phyloP scores from a whole-genome alignment of 129 eudicot genomes.

The Oenanthe sinensis region DNA sequence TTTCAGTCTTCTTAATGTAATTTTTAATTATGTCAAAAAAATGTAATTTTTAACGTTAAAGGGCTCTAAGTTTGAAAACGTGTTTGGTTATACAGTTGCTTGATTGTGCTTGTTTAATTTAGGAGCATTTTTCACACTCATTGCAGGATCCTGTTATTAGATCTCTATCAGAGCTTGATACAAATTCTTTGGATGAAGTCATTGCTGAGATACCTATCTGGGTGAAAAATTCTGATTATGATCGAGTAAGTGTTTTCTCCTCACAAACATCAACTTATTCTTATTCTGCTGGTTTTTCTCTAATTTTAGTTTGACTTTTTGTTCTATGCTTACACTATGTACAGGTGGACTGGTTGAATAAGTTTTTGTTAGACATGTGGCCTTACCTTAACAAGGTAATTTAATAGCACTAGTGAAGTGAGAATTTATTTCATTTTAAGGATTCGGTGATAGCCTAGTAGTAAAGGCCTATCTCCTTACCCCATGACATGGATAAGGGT shows the following conservation, averaged over 20 bases:
- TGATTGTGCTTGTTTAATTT: neutral
- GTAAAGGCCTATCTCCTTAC: neutral
- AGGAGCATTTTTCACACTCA: neutral
- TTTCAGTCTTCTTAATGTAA: neutral
- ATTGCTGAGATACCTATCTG: constrained; percentile 81
- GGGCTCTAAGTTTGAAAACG: neutral
- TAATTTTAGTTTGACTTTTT: neutral
- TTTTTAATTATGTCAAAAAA: no score
- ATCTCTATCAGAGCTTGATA: constrained; percentile 62
- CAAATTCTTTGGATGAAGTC: constrained; percentile 34
- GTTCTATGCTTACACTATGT: constrained; percentile 5
- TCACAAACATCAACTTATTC: neutral
- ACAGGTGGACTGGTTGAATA: constrained; percentile 73
- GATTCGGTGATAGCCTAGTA: neutral
- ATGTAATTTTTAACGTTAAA: neutral
- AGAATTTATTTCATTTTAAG: neutral
- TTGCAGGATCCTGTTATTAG: constrained; percentile 47
- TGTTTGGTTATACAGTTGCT: neutral
- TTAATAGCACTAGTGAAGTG: neutral
- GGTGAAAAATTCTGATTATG: constrained; percentile 90
- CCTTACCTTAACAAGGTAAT: constrained; percentile 87
- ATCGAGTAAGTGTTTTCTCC: constrained; percentile 46
- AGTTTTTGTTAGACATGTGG: constrained; percentile 62
- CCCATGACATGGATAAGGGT: neutral
- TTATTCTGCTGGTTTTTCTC: neutral